Percentiles rank a stretch among this genome's conserved stretches.
These are phyloP conservation scores for Aspergillus flavus DNA, from an alignment of 2,329 filamentous ascomycete species.

Conservation along the genomic window DNA sequence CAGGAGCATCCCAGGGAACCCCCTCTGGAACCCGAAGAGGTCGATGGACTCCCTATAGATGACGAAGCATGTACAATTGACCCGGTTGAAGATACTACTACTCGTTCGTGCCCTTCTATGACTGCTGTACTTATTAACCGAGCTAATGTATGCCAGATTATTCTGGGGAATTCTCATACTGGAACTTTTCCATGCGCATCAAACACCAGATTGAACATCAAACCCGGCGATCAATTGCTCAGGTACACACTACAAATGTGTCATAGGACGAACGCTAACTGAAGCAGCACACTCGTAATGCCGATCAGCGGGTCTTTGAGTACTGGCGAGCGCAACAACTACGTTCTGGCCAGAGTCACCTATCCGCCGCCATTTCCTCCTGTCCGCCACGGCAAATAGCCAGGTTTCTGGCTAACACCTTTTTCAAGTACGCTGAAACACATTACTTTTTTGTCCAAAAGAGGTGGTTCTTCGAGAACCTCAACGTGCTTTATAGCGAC, in stretches of 20 bases:
- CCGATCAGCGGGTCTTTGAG: constrained; percentile 28
- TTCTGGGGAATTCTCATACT: constrained; percentile 57
- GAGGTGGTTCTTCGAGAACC: constrained; percentile 45
- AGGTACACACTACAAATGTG: not conserved
- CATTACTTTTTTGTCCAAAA: constrained; percentile 55
- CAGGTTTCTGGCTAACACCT: constrained; percentile 51
- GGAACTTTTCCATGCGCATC: constrained; percentile 57
- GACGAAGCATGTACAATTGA: constrained; percentile 18
- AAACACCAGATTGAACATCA: constrained; percentile 52
- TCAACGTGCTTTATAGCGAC: constrained; percentile 48
- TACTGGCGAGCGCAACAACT: constrained; percentile 53
- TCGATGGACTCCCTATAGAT: not conserved
- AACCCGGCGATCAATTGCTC: not conserved
- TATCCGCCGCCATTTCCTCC: constrained; percentile 41
- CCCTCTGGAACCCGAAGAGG: not conserved
- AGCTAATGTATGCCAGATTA: constrained; percentile 41
- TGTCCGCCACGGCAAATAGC: constrained; percentile 53
- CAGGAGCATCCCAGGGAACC: not conserved
- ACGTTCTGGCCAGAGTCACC: constrained; percentile 42
- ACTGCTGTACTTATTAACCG: not conserved
- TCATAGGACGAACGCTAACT: not conserved
- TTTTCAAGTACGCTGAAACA: constrained; percentile 53
- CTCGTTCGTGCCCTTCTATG: constrained; percentile 4
- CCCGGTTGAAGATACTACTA: constrained; percentile 17
- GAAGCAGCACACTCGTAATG: constrained; percentile 29